Conservation (phyloP, 192 early-diverging fungal species). For the Allomyces macrogynus region DNA sequence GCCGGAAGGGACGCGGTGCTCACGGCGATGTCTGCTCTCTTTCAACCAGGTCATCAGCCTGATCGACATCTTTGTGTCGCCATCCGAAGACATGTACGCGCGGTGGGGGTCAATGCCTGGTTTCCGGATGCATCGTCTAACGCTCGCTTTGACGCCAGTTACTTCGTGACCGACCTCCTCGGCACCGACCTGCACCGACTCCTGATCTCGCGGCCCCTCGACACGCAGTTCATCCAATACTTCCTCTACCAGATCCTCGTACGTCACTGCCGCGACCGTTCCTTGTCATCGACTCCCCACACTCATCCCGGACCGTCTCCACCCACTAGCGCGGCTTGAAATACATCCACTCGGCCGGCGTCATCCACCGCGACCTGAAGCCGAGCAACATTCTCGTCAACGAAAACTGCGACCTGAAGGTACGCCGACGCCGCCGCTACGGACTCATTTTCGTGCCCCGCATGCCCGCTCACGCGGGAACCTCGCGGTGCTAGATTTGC, state of each 20-base stretch:
- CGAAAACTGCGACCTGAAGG: slow-evolving; percentile 91
- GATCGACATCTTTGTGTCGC: slow-evolving; percentile 83
- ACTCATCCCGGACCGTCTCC: not conserved
- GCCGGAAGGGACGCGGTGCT: not conserved
- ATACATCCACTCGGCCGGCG: slow-evolving; percentile 89
- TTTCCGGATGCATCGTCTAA: too few relatives aligned
- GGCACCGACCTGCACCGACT: slow-evolving; percentile 91
- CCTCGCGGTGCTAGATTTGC: slow-evolving; percentile 77
- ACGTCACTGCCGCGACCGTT: slow-evolving; percentile 8
- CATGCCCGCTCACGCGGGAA: not conserved
- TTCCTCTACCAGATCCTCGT: slow-evolving; percentile 90
- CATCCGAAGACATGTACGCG: slow-evolving; percentile 76
- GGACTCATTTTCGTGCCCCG: not conserved
- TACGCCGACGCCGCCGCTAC: not conserved
- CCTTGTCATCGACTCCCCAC: not conserved
- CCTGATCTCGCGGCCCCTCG: slow-evolving; percentile 67
- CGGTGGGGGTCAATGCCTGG: too few relatives aligned
- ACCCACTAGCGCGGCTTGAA: slow-evolving; percentile 50
- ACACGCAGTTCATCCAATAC: slow-evolving; percentile 91
- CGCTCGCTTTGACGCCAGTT: slow-evolving; percentile 17
- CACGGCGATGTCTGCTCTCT: slow-evolving; percentile 1
- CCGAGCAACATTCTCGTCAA: slow-evolving; percentile 93
- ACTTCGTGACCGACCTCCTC: slow-evolving; percentile 90
- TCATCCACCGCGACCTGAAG: slow-evolving; percentile 84
- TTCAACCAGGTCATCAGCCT: slow-evolving; percentile 48